Evolutionary conservation across 2,329 filamentous ascomycete species (phyloP), one percentile per base, ranked within the genome.

Genomic region (Claviceps quebecensis): DNA sequence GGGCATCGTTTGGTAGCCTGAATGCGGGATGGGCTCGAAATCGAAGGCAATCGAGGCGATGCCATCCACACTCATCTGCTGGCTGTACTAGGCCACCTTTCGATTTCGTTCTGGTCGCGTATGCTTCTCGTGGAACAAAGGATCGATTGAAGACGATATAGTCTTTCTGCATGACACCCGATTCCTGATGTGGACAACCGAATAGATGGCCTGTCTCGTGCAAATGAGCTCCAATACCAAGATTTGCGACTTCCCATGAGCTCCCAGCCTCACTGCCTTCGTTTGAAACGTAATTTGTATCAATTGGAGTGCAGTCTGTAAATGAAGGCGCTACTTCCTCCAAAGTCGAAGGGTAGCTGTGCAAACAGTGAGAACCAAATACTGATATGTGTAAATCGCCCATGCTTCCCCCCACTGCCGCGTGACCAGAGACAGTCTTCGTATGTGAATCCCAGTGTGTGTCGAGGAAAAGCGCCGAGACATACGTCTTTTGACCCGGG

Each of bases 1-100:
- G 69, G 5, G 77, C 69, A 59, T 97, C 93, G 52, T 81, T 84
- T 0, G 90, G 87, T 49, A 95, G 76, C 51, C 83, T 77, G 72
- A 98, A 97, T 64, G 87, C 89, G 4, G 90, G 88, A 62, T 98
- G 93, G 58, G 83, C 85, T 56, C 89, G 83, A 71, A 96, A 95
- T 40, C 89, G 86, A 49, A 98, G 74, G 50, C 82, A 82, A 66
- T 97, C 93, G 6, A 97, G 76, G 53, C 90, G 80, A 67, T 96
- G 90, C 91, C 91, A 97, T 26, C 74, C 76, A 65, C 90, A 95
- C 68, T 97, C 93, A 58, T 96, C 88, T 46, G 82, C 78, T 36
- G 80, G 80, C 44, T 84, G 66, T 43, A 89, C 85, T 6, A 87
- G 68, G 4, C 85, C 84, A 2, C 90, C 90, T 59, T 86, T 88